Conservation (phyloP, 371 early-diverging fungal species). For the Vairimorpha necatrix region DNA sequence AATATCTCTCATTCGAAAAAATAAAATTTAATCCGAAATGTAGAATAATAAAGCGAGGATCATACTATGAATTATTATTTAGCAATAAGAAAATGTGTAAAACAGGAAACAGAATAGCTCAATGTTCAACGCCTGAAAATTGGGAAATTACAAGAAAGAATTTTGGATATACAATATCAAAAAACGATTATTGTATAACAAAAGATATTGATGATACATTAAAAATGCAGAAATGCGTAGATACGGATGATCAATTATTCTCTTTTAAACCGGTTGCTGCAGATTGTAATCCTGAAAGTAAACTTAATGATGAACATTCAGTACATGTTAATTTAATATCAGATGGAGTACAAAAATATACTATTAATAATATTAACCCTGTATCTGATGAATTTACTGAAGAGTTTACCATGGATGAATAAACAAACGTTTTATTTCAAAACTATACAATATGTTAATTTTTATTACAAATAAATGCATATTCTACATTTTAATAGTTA, state of each 20-base stretch:
- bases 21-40: slow-evolving; percentile 18
- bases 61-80: slow-evolving; percentile 22
- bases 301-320: not conserved
- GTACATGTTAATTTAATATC: slow-evolving; percentile 23
- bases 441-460: no score
- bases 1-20: slow-evolving; percentile 14
- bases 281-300: slow-evolving; percentile 3
- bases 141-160: slow-evolving; percentile 33
- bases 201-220: slow-evolving; percentile 27
- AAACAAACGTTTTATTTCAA: not conserved
- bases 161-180: slow-evolving; percentile 38
- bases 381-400: not conserved
- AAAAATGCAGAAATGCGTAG: slow-evolving; percentile 27
- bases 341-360: not conserved
- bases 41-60: slow-evolving; percentile 24
- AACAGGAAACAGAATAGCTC: not conserved
- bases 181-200: slow-evolving; percentile 30
- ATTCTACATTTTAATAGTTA: no score
- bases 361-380: not conserved
- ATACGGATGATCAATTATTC: slow-evolving; percentile 43
- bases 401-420: not conserved
- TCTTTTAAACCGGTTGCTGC: slow-evolving; percentile 25
- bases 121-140: slow-evolving; percentile 13
- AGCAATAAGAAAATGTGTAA: slow-evolving; percentile 26
- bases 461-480: no score